A percentile compares a stretch with the other conserved stretches of the same genome.
These are phyloP conservation scores for Calophaca sinica DNA, from an alignment of 306 rosid species.

Conservation along the genomic window DNA sequence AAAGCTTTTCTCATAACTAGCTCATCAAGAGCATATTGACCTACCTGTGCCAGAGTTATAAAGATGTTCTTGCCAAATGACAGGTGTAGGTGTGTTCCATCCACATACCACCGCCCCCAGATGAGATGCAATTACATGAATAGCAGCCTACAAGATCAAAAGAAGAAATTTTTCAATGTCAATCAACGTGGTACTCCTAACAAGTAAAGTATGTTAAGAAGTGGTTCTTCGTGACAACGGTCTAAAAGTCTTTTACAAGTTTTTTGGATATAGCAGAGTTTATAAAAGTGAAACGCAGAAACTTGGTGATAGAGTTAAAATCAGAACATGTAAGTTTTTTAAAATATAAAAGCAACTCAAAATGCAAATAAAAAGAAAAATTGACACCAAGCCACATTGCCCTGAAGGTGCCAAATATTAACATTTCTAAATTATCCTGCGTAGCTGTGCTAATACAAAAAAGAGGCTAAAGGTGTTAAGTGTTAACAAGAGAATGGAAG, in stretches of 20 bases:
- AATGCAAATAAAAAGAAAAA: constrained; percentile 19
- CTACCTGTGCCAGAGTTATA: constrained; percentile 77
- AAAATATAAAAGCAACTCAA: constrained; percentile 1
- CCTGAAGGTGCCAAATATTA: constrained; percentile 28
- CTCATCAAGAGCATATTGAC: constrained; percentile 38
- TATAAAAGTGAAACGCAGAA: constrained; percentile 24
- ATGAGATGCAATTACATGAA: constrained; percentile 78
- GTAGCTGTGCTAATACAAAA: constrained; percentile 1
- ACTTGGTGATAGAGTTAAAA: constrained; percentile 25
- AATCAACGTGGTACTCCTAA: constrained; percentile 8
- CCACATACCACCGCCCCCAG: constrained; percentile 75
- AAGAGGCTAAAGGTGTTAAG: constrained; percentile 32
- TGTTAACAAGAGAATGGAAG: constrained; percentile 42
- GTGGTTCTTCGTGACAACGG: constrained; percentile 3
- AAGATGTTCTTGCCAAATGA: constrained; percentile 88
- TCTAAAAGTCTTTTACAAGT: not conserved
- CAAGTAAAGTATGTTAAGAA: constrained; percentile 26
- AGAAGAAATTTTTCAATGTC: constrained; percentile 34
- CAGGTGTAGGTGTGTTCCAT: constrained; percentile 95
- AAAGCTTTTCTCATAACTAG: constrained; percentile 5
- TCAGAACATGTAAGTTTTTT: constrained; percentile 8
- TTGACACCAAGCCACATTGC: constrained; percentile 26
- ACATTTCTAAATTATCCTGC: constrained; percentile 15
- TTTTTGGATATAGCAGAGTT: constrained; percentile 26
- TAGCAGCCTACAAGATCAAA: constrained; percentile 63